Conservation (phyloP, 208 protist genomes). For the Zelonia costaricensis region DNA sequence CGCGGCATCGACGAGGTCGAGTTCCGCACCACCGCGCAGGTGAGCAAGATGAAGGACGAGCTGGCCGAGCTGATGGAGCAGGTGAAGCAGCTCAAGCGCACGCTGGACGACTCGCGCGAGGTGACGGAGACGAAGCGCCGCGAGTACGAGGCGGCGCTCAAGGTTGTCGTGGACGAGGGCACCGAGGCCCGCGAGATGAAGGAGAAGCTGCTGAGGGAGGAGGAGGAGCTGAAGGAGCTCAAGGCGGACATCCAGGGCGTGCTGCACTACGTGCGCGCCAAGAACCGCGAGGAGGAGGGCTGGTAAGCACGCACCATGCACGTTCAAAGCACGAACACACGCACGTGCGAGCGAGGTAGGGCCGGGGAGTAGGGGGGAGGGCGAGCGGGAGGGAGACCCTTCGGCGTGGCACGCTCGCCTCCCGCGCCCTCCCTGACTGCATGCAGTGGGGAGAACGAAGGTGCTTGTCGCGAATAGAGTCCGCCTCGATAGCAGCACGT, state of each 20-base stretch:
- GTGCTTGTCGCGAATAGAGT: too few relatives aligned
- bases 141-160: constrained; percentile 50
- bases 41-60: constrained; percentile 49
- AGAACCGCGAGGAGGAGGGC: constrained; percentile 63
- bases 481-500: too few relatives aligned
- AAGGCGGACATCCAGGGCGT: constrained; percentile 81
- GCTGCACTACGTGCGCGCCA: constrained; percentile 75
- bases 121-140: constrained; percentile 33
- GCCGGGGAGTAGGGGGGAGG: not conserved
- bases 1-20: constrained; percentile 56
- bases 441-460: too few relatives aligned
- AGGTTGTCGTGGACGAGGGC: constrained; percentile 54
- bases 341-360: not conserved
- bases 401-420: too few relatives aligned
- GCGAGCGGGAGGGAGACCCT: not conserved
- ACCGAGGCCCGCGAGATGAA: constrained; percentile 61
- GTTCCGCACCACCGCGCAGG: constrained; percentile 41
- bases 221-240: constrained; percentile 63
- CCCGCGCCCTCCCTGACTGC: too few relatives aligned
- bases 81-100: constrained; percentile 60
- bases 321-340: not conserved
- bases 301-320: constrained; percentile 37
- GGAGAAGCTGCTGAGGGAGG: constrained; percentile 57
- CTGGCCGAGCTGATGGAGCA: constrained; percentile 69
- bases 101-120: constrained; percentile 56